Percentiles rank a stretch among this genome's conserved stretches.
Conservation (phyloP, 2,329 filamentous ascomycete species). For the Cercospora citrullina region DNA sequence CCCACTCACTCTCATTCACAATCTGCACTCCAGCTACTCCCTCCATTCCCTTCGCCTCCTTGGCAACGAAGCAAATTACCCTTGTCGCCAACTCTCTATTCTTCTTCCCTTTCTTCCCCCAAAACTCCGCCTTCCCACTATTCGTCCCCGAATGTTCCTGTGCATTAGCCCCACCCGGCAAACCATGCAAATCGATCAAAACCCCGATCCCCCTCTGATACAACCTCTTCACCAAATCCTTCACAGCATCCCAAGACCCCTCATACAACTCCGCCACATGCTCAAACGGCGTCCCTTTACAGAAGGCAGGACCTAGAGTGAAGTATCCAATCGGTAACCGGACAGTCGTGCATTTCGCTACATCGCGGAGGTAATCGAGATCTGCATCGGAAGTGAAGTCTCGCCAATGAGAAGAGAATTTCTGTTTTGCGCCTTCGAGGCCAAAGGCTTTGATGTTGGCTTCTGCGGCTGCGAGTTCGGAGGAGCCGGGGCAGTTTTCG, state of each 20-base stretch:
- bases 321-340: constrained; percentile 63
- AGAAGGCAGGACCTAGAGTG: constrained; percentile 55
- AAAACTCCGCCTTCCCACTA: constrained; percentile 54
- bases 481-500: constrained; percentile 43
- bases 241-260: constrained; percentile 56
- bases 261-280: constrained; percentile 51
- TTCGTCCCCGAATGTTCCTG: constrained; percentile 59
- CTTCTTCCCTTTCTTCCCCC: constrained; percentile 43
- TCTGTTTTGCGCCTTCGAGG: constrained; percentile 49
- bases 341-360: constrained; percentile 57
- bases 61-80: constrained; percentile 53
- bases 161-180: constrained; percentile 59
- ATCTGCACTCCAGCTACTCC: constrained; percentile 59
- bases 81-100: constrained; percentile 51
- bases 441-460: constrained; percentile 51
- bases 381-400: constrained; percentile 54
- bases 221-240: constrained; percentile 49
- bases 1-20: constrained; percentile 57
- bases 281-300: constrained; percentile 54
- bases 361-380: constrained; percentile 54
- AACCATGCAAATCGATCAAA: constrained; percentile 59
- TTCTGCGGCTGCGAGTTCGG: constrained; percentile 56
- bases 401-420: constrained; percentile 57
- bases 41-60: constrained; percentile 47
- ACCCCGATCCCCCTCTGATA: constrained; percentile 54